Evolutionary conservation across 129 eudicot genomes (phyloP).

Genomic region (Saussurea involucrata): DNA sequence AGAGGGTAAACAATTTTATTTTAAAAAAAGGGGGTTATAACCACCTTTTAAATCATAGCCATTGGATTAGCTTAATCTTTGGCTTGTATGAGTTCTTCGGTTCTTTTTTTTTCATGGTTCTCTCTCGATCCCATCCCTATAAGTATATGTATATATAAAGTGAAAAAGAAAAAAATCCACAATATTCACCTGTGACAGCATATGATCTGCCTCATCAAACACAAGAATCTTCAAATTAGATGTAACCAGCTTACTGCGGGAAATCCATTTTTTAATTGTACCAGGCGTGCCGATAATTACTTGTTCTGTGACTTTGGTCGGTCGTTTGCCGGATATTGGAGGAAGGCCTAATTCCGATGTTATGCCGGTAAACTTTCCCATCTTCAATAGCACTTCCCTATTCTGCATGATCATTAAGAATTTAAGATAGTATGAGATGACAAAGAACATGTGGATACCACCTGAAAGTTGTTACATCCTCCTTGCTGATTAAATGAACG

Average conservation of each 20-base stretch:
- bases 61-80: too few species aligned
- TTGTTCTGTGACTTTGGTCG: conserved; percentile 36
- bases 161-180: too few species aligned
- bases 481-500: too few species aligned
- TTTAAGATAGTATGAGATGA: neutral
- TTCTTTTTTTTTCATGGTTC: too few species aligned
- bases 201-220: conserved; percentile 85
- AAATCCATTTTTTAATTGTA: conserved; percentile 50
- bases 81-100: too few species aligned
- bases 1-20: too few species aligned
- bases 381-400: conserved; percentile 62
- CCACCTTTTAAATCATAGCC: too few species aligned
- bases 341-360: conserved; percentile 51
- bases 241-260: conserved; percentile 41
- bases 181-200: conserved; percentile 54
- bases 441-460: neutral
- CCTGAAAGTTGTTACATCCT: too few species aligned
- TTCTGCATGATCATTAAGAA: conserved; percentile 39
- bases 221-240: conserved; percentile 61
- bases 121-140: too few species aligned
- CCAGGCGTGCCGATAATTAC: conserved; percentile 76
- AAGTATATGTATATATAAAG: too few species aligned
- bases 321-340: conserved; percentile 33
- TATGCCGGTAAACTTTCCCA: conserved; percentile 66
- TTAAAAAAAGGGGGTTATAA: too few species aligned